Evolutionary conservation across 495 filamentous ascomycete genomes (phyloP), one percentile per base, ranked within the genome.

Genomic region (Sphaerosporella brunnea): DNA sequence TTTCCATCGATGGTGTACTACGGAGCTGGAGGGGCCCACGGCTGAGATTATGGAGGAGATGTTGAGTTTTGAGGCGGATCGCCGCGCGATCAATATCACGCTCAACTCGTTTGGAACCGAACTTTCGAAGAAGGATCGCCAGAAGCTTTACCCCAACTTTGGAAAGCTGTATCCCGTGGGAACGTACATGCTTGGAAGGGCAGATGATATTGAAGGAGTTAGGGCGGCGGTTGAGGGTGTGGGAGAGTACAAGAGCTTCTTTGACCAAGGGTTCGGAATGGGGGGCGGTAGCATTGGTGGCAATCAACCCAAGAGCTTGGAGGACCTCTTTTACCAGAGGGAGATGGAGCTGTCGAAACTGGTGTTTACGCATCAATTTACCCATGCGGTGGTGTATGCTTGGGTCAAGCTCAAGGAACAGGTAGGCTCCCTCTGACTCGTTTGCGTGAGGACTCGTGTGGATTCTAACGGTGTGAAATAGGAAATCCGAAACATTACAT

Each of bases 401-500:
- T 99, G 92, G 92, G 83, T 99, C 42, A 95, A 93, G 69, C 64
- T 99, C 55, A 77, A 84, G 63, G 90, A 99, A 63, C 90, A 97
- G 78, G 88, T 95, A 68, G 65, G 78, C 60, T 28, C 7, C 28
- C 28, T 32, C 28, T 32, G 5, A 13, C 5, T 32, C 28, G 7
- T 32, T 5, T 32, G 5, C 28, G 28, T 18, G 60, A 38, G 23
- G 30, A 42, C 5, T 5, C 5, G 28, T 32, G 5, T 5, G 7
- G 5, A 37, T 9, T 11, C 8, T 37, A 15, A 9, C 8, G 8
- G 35, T 5, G 35, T 15, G 7, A 5, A 37, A 37, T 50, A 93
- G 90, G 90, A 99, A 80, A 93, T 96, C 62, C 82, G 90, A 32
- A 99, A 99, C 60, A 90, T 99, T 59, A 96, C 88, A 38, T 99